These are phyloP conservation scores for Neopestalotiopsis clavispora DNA, from an alignment of 2,329 filamentous ascomycete genomes.

Conservation along the genomic window DNA sequence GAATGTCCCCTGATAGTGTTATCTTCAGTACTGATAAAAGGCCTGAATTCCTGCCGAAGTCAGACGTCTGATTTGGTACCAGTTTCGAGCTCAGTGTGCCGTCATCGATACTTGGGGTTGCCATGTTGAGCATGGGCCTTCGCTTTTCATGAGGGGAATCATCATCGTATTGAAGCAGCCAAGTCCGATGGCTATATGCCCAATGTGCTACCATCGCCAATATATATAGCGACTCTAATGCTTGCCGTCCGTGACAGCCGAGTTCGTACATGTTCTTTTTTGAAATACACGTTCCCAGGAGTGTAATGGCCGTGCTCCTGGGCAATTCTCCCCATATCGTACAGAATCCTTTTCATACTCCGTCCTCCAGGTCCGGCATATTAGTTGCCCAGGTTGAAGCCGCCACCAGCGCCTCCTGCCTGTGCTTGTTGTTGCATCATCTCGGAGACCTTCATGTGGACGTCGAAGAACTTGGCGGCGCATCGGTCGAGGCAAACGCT, in stretches of 20 bases:
- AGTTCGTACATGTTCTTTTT: constrained; percentile 1
- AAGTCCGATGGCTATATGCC: background rate
- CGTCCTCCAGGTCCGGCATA: background rate
- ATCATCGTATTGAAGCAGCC: constrained; percentile 10
- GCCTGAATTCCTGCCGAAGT: too few species aligned
- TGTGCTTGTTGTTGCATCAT: constrained; percentile 90
- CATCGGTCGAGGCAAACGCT: constrained; percentile 98
- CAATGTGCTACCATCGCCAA: background rate
- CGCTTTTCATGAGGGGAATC: constrained; percentile 9
- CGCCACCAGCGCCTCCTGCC: constrained; percentile 54
- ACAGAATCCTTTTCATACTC: background rate
- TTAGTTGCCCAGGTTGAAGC: constrained; percentile 49
- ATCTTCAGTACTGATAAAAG: too few species aligned
- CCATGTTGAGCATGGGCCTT: background rate
- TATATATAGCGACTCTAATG: background rate
- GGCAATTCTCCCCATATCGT: constrained; percentile 11
- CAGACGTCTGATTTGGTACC: too few species aligned
- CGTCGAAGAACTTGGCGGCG: constrained; percentile 97
- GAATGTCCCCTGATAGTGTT: too few species aligned
- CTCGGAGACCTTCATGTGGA: constrained; percentile 96
- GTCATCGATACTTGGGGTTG: background rate
- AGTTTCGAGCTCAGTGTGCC: too few species aligned
- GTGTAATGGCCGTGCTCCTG: background rate
- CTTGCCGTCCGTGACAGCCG: background rate
- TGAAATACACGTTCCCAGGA: constrained; percentile 5